These are phyloP conservation scores for Agastache rugosa DNA, from an alignment of 257 asterid species.

Conservation along the genomic window DNA sequence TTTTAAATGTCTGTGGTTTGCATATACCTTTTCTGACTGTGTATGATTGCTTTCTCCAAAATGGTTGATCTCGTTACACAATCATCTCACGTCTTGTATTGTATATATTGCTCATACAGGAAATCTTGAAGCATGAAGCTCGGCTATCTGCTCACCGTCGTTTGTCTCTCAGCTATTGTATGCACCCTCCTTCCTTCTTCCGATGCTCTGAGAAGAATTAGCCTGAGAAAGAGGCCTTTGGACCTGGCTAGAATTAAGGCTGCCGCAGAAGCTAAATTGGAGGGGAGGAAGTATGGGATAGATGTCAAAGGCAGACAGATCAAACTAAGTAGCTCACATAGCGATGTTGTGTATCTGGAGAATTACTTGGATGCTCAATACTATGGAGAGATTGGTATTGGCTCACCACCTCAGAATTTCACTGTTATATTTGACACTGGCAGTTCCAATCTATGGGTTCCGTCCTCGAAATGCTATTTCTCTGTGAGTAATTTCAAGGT, in stretches of 20 bases:
- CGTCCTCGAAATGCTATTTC: conserved; percentile 86
- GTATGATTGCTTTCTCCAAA: not conserved
- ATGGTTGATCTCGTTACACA: not conserved
- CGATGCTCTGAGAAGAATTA: conserved; percentile 63
- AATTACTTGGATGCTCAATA: conserved; percentile 96
- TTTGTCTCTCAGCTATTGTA: conserved; percentile 56
- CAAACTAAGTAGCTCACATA: conserved; percentile 57
- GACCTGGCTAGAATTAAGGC: conserved; percentile 57
- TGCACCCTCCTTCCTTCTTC: conserved; percentile 66
- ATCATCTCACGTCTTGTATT: conserved; percentile 6
- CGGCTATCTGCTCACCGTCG: conserved; percentile 42
- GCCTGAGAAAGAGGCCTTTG: conserved; percentile 68
- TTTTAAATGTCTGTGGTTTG: not conserved
- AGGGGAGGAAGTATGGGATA: conserved; percentile 51
- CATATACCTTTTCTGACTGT: not conserved
- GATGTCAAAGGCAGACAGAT: conserved; percentile 38
- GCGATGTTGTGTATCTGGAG: conserved; percentile 62
- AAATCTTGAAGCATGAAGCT: conserved; percentile 56
- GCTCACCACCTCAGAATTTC: conserved; percentile 93
- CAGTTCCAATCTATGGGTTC: conserved; percentile 98
- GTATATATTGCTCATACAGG: conserved; percentile 45
- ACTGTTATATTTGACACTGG: conserved; percentile 93
- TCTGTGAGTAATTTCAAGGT: conserved; percentile 66
- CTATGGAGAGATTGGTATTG: conserved; percentile 86
- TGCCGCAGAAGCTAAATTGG: conserved; percentile 54